phyloP scores from a whole-genome alignment of 345 rosid genomes.

The Populus davidiana region DNA sequence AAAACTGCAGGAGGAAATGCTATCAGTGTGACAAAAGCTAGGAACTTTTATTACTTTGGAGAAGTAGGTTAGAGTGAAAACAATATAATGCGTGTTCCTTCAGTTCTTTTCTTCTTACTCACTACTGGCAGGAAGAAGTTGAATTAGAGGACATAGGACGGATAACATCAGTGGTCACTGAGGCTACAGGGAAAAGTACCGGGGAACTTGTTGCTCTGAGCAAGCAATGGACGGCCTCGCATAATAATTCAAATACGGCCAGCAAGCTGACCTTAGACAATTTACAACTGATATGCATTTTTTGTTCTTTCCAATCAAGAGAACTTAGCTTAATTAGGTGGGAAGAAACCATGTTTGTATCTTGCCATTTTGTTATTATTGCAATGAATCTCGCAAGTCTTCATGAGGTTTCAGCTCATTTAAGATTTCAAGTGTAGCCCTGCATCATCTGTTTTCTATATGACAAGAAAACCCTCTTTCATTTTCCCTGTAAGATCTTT shows the following conservation, averaged over 20 bases:
- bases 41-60: neutral
- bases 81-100: neutral
- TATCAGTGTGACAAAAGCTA: neutral
- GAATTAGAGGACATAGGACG: constrained; percentile 47
- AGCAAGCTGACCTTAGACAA: constrained; percentile 34
- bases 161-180: constrained; percentile 40
- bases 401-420: neutral
- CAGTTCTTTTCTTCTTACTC: neutral
- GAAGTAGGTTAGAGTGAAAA: neutral
- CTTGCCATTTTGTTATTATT: neutral
- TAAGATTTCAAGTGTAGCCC: neutral
- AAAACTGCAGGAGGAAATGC: neutral
- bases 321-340: neutral
- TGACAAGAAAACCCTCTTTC: no score
- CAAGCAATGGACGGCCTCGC: constrained; percentile 56
- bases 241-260: neutral
- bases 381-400: neutral
- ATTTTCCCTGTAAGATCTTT: no score
- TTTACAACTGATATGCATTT: neutral
- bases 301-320: no score
- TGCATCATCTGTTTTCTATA: neutral
- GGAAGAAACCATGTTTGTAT: neutral
- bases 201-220: constrained; percentile 51
- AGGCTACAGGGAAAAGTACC: constrained; percentile 37
- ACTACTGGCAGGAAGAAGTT: constrained; percentile 53